Evolutionary conservation across 2,329 filamentous ascomycete species (phyloP).

Genomic region (Penicillium sp.): DNA sequence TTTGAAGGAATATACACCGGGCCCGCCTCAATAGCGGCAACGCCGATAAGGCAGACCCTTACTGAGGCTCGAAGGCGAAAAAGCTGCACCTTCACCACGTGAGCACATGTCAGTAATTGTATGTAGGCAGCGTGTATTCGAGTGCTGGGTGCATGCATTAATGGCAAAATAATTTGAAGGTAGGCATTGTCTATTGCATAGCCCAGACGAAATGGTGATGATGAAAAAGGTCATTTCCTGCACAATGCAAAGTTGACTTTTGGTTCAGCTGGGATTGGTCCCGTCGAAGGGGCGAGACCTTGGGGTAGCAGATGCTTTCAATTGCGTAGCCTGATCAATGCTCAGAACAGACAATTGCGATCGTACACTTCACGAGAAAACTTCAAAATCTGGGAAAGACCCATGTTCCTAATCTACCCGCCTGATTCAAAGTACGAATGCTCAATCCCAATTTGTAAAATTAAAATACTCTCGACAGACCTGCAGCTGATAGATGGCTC

Average conservation of each 20-base stretch:
- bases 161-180: background rate
- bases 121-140: background rate
- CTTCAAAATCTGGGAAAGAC: background rate
- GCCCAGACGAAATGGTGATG: too few species aligned
- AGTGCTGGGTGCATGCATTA: conserved; percentile 1
- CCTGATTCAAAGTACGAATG: background rate
- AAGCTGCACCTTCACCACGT: conserved; percentile 3
- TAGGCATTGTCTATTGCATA: background rate
- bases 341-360: background rate
- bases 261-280: background rate
- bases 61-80: background rate
- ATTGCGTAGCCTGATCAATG: background rate
- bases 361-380: background rate
- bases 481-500: background rate
- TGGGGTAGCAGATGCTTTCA: background rate
- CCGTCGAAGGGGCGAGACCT: background rate
- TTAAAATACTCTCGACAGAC: background rate
- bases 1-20: background rate
- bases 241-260: background rate
- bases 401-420: background rate
- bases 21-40: conserved; percentile 10
- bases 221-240: background rate
- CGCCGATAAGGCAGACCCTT: background rate
- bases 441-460: background rate
- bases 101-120: background rate